phyloP scores from a whole-genome alignment of 805 yeast genomes.

The Metschnikowia lachancei region DNA sequence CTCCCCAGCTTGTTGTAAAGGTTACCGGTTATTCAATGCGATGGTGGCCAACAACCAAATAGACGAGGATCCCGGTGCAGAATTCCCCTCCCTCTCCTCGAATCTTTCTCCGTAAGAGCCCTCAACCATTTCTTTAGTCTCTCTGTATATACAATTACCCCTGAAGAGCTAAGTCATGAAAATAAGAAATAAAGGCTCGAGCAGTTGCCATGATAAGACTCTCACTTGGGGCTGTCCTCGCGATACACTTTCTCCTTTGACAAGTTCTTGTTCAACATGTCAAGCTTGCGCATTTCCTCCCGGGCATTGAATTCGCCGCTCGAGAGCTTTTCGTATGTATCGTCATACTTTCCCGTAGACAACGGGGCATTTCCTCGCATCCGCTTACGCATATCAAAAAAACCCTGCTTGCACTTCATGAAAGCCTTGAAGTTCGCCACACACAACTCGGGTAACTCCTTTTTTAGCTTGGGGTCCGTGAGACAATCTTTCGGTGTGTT shows the following conservation, averaged over 20 bases:
- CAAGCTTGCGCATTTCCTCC: constrained; percentile 75
- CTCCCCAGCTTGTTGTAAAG: no score
- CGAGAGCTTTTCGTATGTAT: constrained; percentile 74
- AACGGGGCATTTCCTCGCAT: constrained; percentile 91
- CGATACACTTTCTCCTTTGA: constrained; percentile 27
- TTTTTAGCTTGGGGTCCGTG: constrained; percentile 71
- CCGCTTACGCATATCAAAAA: constrained; percentile 86
- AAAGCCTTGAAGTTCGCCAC: constrained; percentile 80
- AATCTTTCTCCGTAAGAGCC: no score
- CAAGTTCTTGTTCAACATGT: constrained; percentile 53
- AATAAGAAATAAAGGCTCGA: no score
- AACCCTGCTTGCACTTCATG: constrained; percentile 87
- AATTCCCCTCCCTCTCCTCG: no score
- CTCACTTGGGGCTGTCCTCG: constrained; percentile 31
- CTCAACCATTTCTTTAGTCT: no score
- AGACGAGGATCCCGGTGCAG: no score
- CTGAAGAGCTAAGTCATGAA: background rate
- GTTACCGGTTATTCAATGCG: no score
- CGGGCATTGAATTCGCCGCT: constrained; percentile 78
- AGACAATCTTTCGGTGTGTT: constrained; percentile 87
- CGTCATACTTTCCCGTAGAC: constrained; percentile 90
- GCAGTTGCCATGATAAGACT: constrained; percentile 4
- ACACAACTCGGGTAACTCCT: constrained; percentile 83
- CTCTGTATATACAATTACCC: background rate
- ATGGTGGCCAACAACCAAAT: no score